Evolutionary conservation across 2,329 filamentous ascomycete genomes (phyloP).

Genomic region (Aspergillus sp.): DNA sequence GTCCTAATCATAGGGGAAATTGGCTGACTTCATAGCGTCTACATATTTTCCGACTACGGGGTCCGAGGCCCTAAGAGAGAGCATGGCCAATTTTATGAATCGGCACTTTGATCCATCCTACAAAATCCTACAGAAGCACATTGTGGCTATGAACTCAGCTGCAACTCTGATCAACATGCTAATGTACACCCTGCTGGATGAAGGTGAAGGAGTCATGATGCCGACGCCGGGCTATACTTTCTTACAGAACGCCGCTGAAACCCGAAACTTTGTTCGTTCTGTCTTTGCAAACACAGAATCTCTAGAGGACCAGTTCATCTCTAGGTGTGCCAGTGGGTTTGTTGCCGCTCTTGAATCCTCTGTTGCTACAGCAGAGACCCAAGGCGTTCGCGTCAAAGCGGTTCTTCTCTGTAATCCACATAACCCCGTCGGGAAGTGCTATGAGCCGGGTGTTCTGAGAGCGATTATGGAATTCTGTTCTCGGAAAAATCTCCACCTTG

Average conservation of each 20-base stretch:
- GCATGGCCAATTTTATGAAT: neutral
- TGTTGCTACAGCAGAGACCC: neutral
- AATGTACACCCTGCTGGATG: neutral
- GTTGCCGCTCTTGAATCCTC: neutral
- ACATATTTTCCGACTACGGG: neutral
- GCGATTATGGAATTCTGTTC: neutral
- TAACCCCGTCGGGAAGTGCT: neutral
- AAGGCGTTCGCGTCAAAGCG: neutral
- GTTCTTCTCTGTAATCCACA: neutral
- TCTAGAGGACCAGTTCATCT: neutral
- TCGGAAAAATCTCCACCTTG: neutral
- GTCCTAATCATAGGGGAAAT: neutral
- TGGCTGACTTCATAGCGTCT: neutral
- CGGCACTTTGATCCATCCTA: neutral
- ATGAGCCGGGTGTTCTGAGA: neutral
- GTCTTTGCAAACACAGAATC: neutral
- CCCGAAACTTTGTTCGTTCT: neutral
- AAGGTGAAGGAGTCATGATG: neutral
- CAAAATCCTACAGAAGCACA: neutral
- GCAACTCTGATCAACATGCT: neutral
- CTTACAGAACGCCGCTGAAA: neutral
- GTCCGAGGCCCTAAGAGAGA: neutral
- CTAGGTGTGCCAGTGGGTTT: neutral
- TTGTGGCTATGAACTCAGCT: neutral
- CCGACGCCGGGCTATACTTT: neutral